phyloP scores from a whole-genome alignment of 805 yeast genomes.

The Yarrowia porcina region DNA sequence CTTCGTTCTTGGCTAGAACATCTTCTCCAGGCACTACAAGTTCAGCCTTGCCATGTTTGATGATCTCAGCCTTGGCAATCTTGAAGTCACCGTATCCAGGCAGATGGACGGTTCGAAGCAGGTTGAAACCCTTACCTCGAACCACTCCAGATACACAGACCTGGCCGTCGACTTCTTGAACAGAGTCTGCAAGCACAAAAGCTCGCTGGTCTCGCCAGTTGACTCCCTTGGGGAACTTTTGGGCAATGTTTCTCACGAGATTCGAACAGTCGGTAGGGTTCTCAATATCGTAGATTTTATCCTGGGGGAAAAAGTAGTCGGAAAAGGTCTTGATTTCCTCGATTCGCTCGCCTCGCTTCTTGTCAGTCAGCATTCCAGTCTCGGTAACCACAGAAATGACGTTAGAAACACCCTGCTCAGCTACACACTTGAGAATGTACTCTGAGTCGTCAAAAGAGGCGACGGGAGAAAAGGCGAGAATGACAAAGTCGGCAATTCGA shows the following conservation, averaged over 20 bases:
- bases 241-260: constrained; percentile 73
- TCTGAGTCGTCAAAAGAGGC: constrained; percentile 85
- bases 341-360: constrained; percentile 70
- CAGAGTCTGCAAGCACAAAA: constrained; percentile 70
- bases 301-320: constrained; percentile 79
- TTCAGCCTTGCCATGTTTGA: not conserved
- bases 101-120: constrained; percentile 74
- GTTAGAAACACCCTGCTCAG: constrained; percentile 87
- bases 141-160: constrained; percentile 76
- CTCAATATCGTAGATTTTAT: constrained; percentile 71
- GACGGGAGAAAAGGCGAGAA: constrained; percentile 84
- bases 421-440: constrained; percentile 80
- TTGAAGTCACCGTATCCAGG: constrained; percentile 91
- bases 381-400: constrained; percentile 38
- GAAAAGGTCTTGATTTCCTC: constrained; percentile 59
- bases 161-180: constrained; percentile 37
- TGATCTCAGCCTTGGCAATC: constrained; percentile 45
- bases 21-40: not conserved
- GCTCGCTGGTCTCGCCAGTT: constrained; percentile 95
- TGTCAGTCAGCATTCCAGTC: constrained; percentile 1
- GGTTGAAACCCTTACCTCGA: constrained; percentile 78
- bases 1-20: not conserved
- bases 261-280: constrained; percentile 64
- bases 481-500: constrained; percentile 81
- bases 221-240: constrained; percentile 78